These are phyloP conservation scores for Pythium vanterpoolii DNA, from an alignment of 352 stramenopile genomes.

Conservation along the genomic window DNA sequence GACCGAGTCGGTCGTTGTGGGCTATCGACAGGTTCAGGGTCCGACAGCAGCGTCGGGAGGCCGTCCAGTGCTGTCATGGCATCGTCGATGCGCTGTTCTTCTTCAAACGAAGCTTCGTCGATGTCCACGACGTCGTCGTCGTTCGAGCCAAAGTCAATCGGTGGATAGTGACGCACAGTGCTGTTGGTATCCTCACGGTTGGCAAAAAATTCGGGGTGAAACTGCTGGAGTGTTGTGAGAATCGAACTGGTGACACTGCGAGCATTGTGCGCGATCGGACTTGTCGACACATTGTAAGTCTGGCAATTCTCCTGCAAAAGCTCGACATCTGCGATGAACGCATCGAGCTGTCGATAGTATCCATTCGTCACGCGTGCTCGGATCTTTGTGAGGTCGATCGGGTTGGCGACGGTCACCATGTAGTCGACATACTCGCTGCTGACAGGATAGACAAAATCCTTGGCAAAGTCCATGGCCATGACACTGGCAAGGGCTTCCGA, in stretches of 20 bases:
- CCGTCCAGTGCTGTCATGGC: constrained; percentile 15
- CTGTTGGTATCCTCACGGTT: constrained; percentile 21
- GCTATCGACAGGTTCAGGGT: neutral
- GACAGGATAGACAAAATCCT: constrained; percentile 81
- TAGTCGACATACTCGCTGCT: constrained; percentile 77
- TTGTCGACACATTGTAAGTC: constrained; percentile 82
- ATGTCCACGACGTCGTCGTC: constrained; percentile 24
- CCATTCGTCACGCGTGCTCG: constrained; percentile 48
- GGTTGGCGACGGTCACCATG: constrained; percentile 75
- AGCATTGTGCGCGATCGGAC: constrained; percentile 78
- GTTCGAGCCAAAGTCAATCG: constrained; percentile 49
- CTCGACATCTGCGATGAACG: constrained; percentile 73
- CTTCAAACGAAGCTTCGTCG: constrained; percentile 9
- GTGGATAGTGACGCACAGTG: constrained; percentile 40
- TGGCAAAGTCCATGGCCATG: constrained; percentile 65
- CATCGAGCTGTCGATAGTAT: constrained; percentile 86
- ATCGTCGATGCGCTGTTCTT: constrained; percentile 31
- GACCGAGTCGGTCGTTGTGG: constrained; percentile 7
- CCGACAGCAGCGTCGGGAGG: constrained; percentile 8
- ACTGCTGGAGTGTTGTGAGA: constrained; percentile 51
- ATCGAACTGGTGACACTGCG: constrained; percentile 62
- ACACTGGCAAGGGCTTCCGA: constrained; percentile 57
- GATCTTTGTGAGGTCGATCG: constrained; percentile 83
- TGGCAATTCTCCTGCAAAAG: constrained; percentile 78
- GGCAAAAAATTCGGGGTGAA: constrained; percentile 45